Evolutionary conservation across 2,329 filamentous ascomycete species (phyloP).

Genomic region (Phialocephala sp.): DNA sequence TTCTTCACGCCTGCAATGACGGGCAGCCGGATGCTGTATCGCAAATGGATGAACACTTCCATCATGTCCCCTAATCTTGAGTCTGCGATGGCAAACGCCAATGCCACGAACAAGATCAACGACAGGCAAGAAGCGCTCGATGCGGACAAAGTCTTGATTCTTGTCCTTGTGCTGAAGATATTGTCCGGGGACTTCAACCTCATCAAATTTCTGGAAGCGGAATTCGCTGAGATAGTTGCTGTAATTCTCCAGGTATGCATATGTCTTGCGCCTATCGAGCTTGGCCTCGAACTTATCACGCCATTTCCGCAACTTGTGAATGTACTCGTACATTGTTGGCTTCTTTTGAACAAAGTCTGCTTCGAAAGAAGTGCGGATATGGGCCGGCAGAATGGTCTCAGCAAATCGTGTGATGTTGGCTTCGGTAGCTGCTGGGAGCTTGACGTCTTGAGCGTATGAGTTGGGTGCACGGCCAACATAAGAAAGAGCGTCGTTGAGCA

Average conservation of each 20-base stretch:
- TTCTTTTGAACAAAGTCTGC: conserved; percentile 95
- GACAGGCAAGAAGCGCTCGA: conserved; percentile 94
- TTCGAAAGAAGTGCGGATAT: conserved; percentile 96
- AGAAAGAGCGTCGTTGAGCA: conserved; percentile 92
- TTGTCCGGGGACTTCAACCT: conserved; percentile 96
- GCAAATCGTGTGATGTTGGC: conserved; percentile 96
- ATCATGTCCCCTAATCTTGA: conserved; percentile 97
- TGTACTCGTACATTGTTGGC: conserved; percentile 98
- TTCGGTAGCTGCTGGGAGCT: conserved; percentile 88
- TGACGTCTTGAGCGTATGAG: conserved; percentile 88
- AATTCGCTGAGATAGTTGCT: conserved; percentile 95
- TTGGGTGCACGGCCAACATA: conserved; percentile 88
- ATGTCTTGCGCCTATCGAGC: conserved; percentile 73
- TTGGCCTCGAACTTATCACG: conserved; percentile 98
- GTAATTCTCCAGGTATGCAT: conserved; percentile 71
- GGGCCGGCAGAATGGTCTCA: conserved; percentile 90
- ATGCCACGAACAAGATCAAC: conserved; percentile 92
- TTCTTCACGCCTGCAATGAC: conserved; percentile 93
- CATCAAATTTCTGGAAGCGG: conserved; percentile 96
- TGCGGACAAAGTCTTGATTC: conserved; percentile 97
- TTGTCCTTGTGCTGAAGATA: conserved; percentile 98
- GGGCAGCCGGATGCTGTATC: conserved; percentile 91
- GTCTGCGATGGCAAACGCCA: conserved; percentile 86
- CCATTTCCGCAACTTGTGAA: conserved; percentile 94
- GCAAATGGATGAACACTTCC: conserved; percentile 97